Percentiles rank a stretch among this genome's conserved stretches.
phyloP scores from a whole-genome alignment of 1,139 yeast species.

The Geotrichum carabidarum region DNA sequence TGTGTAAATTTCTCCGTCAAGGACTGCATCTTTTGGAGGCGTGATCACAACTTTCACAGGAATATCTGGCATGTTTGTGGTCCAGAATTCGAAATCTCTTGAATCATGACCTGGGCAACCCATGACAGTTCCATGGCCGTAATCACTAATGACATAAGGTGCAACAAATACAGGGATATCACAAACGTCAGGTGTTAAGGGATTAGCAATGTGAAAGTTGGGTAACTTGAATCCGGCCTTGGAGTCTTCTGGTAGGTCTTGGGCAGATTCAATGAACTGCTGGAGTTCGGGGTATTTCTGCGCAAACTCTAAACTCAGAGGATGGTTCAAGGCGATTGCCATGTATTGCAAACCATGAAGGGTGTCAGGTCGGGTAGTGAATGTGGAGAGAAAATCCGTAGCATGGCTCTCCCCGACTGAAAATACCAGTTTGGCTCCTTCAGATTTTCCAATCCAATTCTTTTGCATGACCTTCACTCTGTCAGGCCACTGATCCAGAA shows the following conservation, averaged over 20 bases:
- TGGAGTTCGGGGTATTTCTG: slow-evolving; percentile 41
- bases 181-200: slow-evolving; percentile 41
- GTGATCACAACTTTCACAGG: slow-evolving; percentile 46
- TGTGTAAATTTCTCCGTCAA: slow-evolving; percentile 43
- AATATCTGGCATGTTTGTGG: slow-evolving; percentile 49
- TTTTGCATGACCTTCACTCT: slow-evolving; percentile 85
- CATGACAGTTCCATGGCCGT: slow-evolving; percentile 94
- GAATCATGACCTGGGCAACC: slow-evolving; percentile 94
- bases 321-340: slow-evolving; percentile 71
- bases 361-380: slow-evolving; percentile 90
- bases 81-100: slow-evolving; percentile 81
- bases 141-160: slow-evolving; percentile 76
- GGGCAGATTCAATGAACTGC: slow-evolving; percentile 43
- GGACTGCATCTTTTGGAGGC: slow-evolving; percentile 30
- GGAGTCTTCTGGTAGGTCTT: slow-evolving; percentile 45
- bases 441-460: slow-evolving; percentile 88
- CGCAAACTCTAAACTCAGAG: slow-evolving; percentile 45
- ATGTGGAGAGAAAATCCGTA: slow-evolving; percentile 45
- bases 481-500: slow-evolving; percentile 72
- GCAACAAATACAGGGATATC: slow-evolving; percentile 78
- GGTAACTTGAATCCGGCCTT: slow-evolving; percentile 60
- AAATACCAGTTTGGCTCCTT: slow-evolving; percentile 64
- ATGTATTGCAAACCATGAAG: slow-evolving; percentile 74
- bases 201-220: slow-evolving; percentile 51
- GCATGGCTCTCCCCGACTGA: slow-evolving; percentile 25